These are phyloP conservation scores for Naganishia vaughanmartiniae DNA, from an alignment of 768 basidiomycete species.

Conservation along the genomic window DNA sequence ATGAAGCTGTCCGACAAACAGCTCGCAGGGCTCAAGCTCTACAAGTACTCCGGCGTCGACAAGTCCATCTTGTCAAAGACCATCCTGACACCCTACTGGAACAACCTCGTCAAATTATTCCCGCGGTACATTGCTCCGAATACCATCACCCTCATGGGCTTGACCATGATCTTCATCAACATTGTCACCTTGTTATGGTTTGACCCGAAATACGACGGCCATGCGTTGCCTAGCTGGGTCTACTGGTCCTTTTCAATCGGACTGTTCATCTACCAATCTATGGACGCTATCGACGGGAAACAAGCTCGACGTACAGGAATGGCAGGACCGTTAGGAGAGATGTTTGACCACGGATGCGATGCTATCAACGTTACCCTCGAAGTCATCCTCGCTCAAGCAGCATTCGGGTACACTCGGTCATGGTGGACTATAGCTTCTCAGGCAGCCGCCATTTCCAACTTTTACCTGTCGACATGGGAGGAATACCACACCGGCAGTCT, in stretches of 20 bases:
- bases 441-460: conserved; percentile 70
- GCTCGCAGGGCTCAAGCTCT: conserved; percentile 72
- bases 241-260: conserved; percentile 89
- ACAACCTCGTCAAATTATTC: conserved; percentile 83
- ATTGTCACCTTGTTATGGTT: conserved; percentile 77
- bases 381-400: conserved; percentile 73
- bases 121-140: conserved; percentile 83
- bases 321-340: conserved; percentile 94
- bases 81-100: conserved; percentile 83
- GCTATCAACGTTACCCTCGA: conserved; percentile 97
- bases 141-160: conserved; percentile 82
- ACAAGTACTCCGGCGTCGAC: conserved; percentile 77
- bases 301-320: conserved; percentile 94
- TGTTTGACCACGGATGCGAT: conserved; percentile 91
- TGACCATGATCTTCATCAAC: conserved; percentile 76
- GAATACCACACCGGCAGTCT: conserved; percentile 59
- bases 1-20: conserved; percentile 59
- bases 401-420: conserved; percentile 84
- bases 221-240: conserved; percentile 68
- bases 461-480: conserved; percentile 77
- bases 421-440: conserved; percentile 97
- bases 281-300: conserved; percentile 58
- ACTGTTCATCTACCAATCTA: conserved; percentile 81
- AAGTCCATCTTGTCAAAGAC: conserved; percentile 77
- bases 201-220: conserved; percentile 61